Evolutionary conservation across 768 basidiomycete species (phyloP), one percentile per base, ranked within the genome.

Genomic region (Russula vinacea): DNA sequence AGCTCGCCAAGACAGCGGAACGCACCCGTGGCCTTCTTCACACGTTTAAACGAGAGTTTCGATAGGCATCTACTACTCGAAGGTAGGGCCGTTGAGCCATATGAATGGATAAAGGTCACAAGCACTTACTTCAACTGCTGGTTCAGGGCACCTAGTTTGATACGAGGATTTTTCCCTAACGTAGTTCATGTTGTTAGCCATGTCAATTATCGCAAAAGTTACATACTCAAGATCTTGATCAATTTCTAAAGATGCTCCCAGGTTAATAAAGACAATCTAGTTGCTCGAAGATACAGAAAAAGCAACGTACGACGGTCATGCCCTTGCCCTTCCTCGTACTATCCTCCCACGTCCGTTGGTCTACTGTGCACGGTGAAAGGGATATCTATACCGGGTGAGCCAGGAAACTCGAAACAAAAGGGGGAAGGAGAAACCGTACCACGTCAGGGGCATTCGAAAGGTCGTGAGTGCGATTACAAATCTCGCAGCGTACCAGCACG

Each of bases 281-380:
- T 22, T 17, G 5, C 33, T 53, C 24, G 14, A n/a, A 32, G 26
- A 54, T 24, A 26, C 19, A 11, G 10, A 17, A 29, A 26, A n/a
- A 51, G 22, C 11, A 47, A 59, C 67, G 19, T 42, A 68, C 67
- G 4, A 32, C 9, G 14, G 67, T 68, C 67, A 68, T 66, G 9
- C 60, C 60, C 14, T 35, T 56, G 9, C 64, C 67, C 39, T 45
- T 58, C n/a, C 29, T 45, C 35, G 50, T 40, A 7, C 47, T 53
- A 35, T 66, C 60, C 33, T 68, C 67, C 60, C 56, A 68, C 10
- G 56, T 45, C 2, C 24, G 11, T 37, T 68, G 55, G 13, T 56
- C 13, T 35, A 59, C 52, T 32, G 37, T 24, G 42, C 67, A 68
- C 1, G 67, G 35, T n/a, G 67, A 56, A 2, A 68, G 19, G 22